These are phyloP conservation scores for Russula emetica DNA, from an alignment of 768 basidiomycete species.

Conservation along the genomic window DNA sequence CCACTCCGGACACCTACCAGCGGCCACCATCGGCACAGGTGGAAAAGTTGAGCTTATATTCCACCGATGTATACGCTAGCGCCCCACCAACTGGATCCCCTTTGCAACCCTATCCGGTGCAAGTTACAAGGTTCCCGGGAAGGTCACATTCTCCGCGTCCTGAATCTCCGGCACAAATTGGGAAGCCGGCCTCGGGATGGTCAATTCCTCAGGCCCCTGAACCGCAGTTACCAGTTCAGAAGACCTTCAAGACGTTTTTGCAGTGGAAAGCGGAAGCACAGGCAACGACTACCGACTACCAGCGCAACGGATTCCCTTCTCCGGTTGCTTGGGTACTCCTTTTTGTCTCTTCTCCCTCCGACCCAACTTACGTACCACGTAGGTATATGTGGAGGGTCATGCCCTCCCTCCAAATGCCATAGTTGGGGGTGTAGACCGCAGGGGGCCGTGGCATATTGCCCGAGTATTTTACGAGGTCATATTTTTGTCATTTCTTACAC, in stretches of 20 bases:
- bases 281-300: constrained; percentile 17
- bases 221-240: background rate
- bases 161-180: background rate
- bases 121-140: background rate
- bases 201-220: background rate
- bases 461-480: constrained; percentile 27
- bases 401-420: constrained; percentile 26
- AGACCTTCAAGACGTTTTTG: constrained; percentile 11
- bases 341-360: background rate
- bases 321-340: constrained; percentile 26
- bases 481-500: background rate
- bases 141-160: background rate
- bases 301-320: constrained; percentile 20
- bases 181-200: background rate
- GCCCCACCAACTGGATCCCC: background rate
- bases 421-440: constrained; percentile 25
- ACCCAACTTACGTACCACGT: background rate
- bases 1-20: constrained; percentile 3
- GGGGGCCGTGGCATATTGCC: constrained; percentile 21
- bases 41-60: constrained; percentile 1
- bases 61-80: background rate
- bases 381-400: constrained; percentile 25
- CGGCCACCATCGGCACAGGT: background rate
- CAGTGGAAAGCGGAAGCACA: constrained; percentile 24
- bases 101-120: background rate